Conservation (phyloP, 768 basidiomycete species). For the Calocybe cyanea region DNA sequence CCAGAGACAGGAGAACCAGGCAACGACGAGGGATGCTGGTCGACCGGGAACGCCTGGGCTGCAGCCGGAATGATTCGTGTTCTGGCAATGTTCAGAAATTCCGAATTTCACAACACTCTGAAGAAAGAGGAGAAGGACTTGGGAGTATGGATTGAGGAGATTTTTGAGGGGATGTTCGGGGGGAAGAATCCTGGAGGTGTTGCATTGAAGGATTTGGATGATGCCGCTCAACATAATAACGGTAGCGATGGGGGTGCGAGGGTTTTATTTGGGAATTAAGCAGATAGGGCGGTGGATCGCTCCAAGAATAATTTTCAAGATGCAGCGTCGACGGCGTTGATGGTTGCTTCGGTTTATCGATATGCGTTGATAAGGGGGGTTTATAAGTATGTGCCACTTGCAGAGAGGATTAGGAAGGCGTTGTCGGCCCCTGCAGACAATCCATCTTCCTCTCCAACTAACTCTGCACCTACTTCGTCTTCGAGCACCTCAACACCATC, state of each 20-base stretch:
- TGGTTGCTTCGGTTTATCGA: slow-evolving; percentile 76
- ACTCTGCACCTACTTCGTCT: slow-evolving; percentile 7
- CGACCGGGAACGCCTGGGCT: slow-evolving; percentile 88
- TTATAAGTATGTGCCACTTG: slow-evolving; percentile 48
- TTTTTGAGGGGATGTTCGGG: slow-evolving; percentile 62
- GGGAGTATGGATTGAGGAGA: slow-evolving; percentile 63
- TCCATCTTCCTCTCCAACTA: slow-evolving; percentile 11
- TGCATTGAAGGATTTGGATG: no score
- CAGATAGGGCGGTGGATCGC: no score
- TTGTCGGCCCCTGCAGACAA: slow-evolving; percentile 22
- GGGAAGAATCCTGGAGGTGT: no score
- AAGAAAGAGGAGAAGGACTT: slow-evolving; percentile 54
- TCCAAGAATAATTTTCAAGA: slow-evolving; percentile 56
- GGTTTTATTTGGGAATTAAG: no score
- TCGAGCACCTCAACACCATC: not conserved
- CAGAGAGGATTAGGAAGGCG: slow-evolving; percentile 51
- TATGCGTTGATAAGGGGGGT: slow-evolving; percentile 52
- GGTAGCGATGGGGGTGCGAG: no score
- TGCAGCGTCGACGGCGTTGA: slow-evolving; percentile 65
- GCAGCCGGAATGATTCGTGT: slow-evolving; percentile 86
- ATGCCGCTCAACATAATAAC: no score
- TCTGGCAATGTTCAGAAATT: slow-evolving; percentile 65
- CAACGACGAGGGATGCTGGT: slow-evolving; percentile 73
- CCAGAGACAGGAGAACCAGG: slow-evolving; percentile 12
- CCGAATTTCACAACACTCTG: slow-evolving; percentile 48